Conservation (phyloP, 2,329 filamentous ascomycete species). For the Talaromyces sp. region DNA sequence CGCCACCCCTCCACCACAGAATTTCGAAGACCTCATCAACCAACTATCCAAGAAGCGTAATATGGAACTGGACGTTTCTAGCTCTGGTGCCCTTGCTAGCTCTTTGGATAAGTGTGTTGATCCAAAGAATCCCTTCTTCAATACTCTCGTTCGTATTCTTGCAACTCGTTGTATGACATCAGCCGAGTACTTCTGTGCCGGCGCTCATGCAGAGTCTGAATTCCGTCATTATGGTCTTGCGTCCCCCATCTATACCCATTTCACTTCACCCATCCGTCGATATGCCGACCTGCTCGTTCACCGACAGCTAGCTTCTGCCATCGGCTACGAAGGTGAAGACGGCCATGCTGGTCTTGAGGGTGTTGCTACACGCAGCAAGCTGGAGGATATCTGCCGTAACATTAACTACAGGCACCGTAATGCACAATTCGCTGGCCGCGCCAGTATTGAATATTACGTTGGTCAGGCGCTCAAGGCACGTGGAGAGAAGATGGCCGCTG, state of each 20-base stretch:
- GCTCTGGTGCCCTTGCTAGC: constrained; percentile 89
- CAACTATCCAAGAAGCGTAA: constrained; percentile 87
- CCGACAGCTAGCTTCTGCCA: constrained; percentile 90
- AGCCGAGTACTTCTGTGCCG: constrained; percentile 96
- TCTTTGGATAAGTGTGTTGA: constrained; percentile 86
- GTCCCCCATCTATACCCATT: constrained; percentile 97
- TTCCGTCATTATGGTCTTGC: constrained; percentile 97
- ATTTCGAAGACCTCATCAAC: constrained; percentile 91
- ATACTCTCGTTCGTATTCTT: constrained; percentile 95
- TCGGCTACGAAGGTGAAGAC: constrained; percentile 71
- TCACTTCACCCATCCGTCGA: constrained; percentile 93
- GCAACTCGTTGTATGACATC: constrained; percentile 99
- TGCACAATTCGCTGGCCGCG: constrained; percentile 90
- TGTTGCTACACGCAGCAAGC: constrained; percentile 77
- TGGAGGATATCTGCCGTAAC: constrained; percentile 95
- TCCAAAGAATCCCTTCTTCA: constrained; percentile 86
- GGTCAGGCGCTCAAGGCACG: constrained; percentile 87
- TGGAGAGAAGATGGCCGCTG: constrained; percentile 48
- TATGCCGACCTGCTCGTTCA: constrained; percentile 97
- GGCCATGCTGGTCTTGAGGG: constrained; percentile 72
- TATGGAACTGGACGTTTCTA: constrained; percentile 78
- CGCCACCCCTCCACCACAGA: constrained; percentile 87
- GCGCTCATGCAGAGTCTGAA: constrained; percentile 88
- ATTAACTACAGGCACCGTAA: constrained; percentile 98
- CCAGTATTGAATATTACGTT: constrained; percentile 96